Evolutionary conservation across 2,329 filamentous ascomycete species (phyloP), one percentile per base, ranked within the genome.

Genomic region (Exophiala spinifera): DNA sequence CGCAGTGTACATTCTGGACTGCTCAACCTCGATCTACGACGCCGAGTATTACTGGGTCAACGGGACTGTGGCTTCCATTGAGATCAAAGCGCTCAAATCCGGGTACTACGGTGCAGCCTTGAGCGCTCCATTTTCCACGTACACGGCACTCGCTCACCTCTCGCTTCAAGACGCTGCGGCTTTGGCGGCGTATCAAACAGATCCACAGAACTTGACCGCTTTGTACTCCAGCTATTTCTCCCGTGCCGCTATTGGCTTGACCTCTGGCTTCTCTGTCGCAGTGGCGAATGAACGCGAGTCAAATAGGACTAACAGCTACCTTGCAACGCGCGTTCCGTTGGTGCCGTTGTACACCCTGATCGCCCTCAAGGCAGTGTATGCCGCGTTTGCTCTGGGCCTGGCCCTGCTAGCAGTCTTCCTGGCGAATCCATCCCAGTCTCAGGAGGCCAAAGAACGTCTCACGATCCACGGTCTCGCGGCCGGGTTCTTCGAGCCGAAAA

Each of bases 221-320:
- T 48, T 52, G 6, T 61, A 58, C 34, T 50, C 57, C 46, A 43
- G 58, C 46, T 36, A 37, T 17, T 61, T 58, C 34, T 61, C 59
- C 7, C 45, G 46, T 2, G 57, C 59, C 13, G 59, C 59, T 23
- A 43, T 61, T n/a, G 59, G 55, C 6, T 47, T 61, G 14, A 55
- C 55, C 6, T 55, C 59, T 6, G 59, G 59, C 20, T 50, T 61
- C 44, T 39, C 47, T 14, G 42, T 49, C 13, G 51, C 51, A 11
- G 28, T 49, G 13, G 31, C 34, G n/a, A 55, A 55, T 28, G 54
- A 52, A 11, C 51, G 47, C 15, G 57, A 61, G 37, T 58, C 57
- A 34, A 55, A 34, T 8, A 40, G 55, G 11, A 42, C 52, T 28
- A 46, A 60, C 46, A 58, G 44, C 6, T 56, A 36, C 14, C 57